phyloP scores from a whole-genome alignment of 345 rosid species.

The Lepidium africanum region DNA sequence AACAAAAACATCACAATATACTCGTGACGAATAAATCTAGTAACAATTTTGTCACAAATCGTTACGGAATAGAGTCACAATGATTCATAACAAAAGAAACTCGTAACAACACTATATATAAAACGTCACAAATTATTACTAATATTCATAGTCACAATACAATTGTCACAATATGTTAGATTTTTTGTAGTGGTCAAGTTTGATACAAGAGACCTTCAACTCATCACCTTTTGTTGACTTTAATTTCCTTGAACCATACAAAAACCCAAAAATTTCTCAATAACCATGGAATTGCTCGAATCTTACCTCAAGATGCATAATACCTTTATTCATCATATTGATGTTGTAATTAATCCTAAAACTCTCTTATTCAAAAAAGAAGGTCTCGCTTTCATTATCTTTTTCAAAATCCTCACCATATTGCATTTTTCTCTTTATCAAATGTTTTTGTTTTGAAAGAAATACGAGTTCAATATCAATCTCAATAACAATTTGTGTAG shows the following conservation, averaged over 20 bases:
- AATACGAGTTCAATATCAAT: not conserved
- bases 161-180: no score
- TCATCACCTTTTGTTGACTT: not conserved
- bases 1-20: no score
- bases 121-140: no score
- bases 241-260: not conserved
- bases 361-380: not conserved
- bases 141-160: no score
- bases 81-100: no score
- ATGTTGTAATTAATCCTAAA: not conserved
- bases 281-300: not conserved
- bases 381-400: not conserved
- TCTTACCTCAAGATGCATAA: not conserved
- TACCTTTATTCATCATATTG: not conserved
- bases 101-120: no score
- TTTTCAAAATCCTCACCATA: not conserved
- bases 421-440: not conserved
- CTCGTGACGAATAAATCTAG: no score
- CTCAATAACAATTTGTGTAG: not conserved
- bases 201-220: not conserved
- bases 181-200: no score
- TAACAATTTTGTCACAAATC: no score
- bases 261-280: not conserved
- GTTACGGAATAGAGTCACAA: no score
- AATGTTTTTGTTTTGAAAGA: not conserved